These are phyloP conservation scores for Saraca asoca DNA, from an alignment of 331 rosid genomes.

Conservation along the genomic window DNA sequence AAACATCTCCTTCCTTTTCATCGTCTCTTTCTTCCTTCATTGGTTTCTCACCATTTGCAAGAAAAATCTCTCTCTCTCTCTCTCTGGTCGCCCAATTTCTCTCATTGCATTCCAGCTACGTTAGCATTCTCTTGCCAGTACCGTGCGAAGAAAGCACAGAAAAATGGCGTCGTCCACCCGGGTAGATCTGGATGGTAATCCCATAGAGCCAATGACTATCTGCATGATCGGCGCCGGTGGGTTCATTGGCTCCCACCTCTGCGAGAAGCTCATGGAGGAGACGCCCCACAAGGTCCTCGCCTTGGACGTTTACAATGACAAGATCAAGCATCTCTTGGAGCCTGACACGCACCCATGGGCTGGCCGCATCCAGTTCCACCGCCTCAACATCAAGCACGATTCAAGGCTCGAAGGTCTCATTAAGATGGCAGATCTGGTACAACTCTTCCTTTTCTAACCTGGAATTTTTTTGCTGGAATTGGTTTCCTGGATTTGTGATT, in stretches of 20 bases:
- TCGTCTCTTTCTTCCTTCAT: no score
- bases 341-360: constrained; percentile 65
- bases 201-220: constrained; percentile 72
- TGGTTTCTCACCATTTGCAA: no score
- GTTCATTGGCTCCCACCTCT: constrained; percentile 91
- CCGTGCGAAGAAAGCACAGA: no score
- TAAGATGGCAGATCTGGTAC: constrained; percentile 90
- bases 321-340: constrained; percentile 85
- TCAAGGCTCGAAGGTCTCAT: constrained; percentile 92
- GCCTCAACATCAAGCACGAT: constrained; percentile 88
- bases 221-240: constrained; percentile 99
- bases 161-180: constrained; percentile 63
- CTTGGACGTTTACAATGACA: constrained; percentile 80
- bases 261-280: constrained; percentile 79
- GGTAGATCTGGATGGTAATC: constrained; percentile 81
- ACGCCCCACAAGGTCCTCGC: constrained; percentile 86
- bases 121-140: no score
- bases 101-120: no score
- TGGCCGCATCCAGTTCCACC: constrained; percentile 87
- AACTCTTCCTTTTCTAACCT: not conserved
- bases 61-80: no score
- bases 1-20: no score
- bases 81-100: no score
- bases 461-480: not conserved
- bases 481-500: not conserved